Percentiles rank a stretch among this genome's conserved stretches.
Conservation (phyloP, 2,329 filamentous ascomycete species). For the Ascomycota sp. region DNA sequence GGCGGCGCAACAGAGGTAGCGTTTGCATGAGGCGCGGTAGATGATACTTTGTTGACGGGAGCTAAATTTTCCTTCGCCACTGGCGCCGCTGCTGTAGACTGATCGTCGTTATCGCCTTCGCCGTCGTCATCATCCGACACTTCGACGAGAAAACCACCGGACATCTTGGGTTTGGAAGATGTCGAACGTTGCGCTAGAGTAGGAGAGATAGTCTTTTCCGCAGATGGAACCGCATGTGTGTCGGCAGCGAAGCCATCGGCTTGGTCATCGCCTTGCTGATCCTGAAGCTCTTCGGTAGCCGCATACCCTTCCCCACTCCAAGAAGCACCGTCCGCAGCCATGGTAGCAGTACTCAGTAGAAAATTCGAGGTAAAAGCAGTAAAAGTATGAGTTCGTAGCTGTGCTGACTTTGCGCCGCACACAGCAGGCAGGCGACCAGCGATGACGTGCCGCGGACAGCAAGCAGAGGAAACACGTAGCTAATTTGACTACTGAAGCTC, state of each 20-base stretch:
- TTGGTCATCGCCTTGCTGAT: slow-evolving; percentile 34
- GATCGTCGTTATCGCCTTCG: slow-evolving; percentile 7
- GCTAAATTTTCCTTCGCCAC: slow-evolving; percentile 3
- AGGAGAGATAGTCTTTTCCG: slow-evolving; percentile 9
- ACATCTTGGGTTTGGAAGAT: slow-evolving; percentile 34
- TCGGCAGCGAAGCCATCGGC: slow-evolving; percentile 27
- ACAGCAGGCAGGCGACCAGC: no score
- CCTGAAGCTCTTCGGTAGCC: slow-evolving; percentile 33
- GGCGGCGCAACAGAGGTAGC: slow-evolving; percentile 11
- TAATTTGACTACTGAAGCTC: no score
- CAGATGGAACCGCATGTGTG: slow-evolving; percentile 22
- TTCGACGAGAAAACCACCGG: slow-evolving; percentile 38
- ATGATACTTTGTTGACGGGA: slow-evolving; percentile 5
- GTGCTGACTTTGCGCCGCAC: no score
- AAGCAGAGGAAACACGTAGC: no score
- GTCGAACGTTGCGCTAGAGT: slow-evolving; percentile 10
- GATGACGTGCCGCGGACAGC: no score
- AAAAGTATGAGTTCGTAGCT: not conserved
- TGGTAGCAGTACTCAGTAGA: slow-evolving; percentile 4
- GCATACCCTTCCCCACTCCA: slow-evolving; percentile 34
- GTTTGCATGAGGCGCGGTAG: slow-evolving; percentile 6
- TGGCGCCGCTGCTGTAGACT: slow-evolving; percentile 6
- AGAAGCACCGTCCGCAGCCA: slow-evolving; percentile 21
- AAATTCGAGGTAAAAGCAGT: not conserved
- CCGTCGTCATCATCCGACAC: slow-evolving; percentile 39